Percentiles rank a stretch among this genome's conserved stretches.
Evolutionary conservation across 192 early-diverging fungal genomes (phyloP).

Genomic region (Umbelopsis sp.): DNA sequence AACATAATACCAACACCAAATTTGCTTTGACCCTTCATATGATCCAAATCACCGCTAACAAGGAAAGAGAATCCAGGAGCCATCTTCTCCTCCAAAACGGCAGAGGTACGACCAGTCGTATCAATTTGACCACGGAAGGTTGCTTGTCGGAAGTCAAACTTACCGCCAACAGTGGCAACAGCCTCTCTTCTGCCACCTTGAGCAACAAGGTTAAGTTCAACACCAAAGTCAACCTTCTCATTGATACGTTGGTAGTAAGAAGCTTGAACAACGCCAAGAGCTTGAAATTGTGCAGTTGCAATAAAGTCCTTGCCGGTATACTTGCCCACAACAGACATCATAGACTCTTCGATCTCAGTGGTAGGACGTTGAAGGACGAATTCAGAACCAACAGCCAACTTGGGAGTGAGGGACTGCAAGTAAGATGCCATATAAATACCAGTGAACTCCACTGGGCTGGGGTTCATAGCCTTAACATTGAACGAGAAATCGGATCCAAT

Average conservation of each 20-base stretch:
- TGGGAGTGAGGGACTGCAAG: constrained; percentile 86
- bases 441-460: constrained; percentile 86
- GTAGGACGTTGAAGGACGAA: constrained; percentile 82
- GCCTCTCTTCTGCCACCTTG: constrained; percentile 81
- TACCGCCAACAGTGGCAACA: constrained; percentile 93
- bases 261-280: constrained; percentile 69
- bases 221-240: constrained; percentile 91
- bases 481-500: constrained; percentile 85
- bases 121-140: constrained; percentile 93
- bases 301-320: constrained; percentile 71
- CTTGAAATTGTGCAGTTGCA: constrained; percentile 71
- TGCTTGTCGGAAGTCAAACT: constrained; percentile 92
- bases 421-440: constrained; percentile 89
- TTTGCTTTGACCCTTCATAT: constrained; percentile 85
- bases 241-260: constrained; percentile 91
- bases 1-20: constrained; percentile 88
- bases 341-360: constrained; percentile 78
- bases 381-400: constrained; percentile 86
- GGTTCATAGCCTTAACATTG: constrained; percentile 95
- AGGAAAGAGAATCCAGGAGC: constrained; percentile 91
- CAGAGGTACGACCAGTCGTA: constrained; percentile 84
- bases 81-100: constrained; percentile 95
- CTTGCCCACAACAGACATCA: constrained; percentile 71
- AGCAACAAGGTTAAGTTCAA: constrained; percentile 84
- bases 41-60: constrained; percentile 94